Base-by-base conservation (phyloP, 2,329 filamentous ascomycete genomes). In the Xylariaceae sp. region DNA sequence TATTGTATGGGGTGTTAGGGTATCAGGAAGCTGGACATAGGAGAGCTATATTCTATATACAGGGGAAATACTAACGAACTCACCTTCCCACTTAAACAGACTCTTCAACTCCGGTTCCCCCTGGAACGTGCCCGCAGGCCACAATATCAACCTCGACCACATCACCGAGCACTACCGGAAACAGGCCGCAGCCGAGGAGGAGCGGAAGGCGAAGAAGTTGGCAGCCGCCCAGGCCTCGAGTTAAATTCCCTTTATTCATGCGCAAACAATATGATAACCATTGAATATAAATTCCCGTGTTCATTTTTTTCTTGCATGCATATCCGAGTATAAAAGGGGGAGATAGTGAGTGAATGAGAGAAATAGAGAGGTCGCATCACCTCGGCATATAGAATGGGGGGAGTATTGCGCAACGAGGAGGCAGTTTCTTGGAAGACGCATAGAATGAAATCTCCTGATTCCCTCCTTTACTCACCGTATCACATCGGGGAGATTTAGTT, bases 131-230 rank as follows among this genome's bases (percentile, higher is more conserved):
- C 80, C 79, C 30, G 82, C 83, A 34, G 83, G 83, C 47, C 79
- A 82, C 66, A 74, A 77, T 63, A 71, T 75, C 64, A 82, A 82
- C 71, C 71, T 86, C 51, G 81, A 83, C 70, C 74, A 82, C 66
- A 76, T 84, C 34, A 77, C 83, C 13, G 81, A 80, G 69, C 83
- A 85, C 73, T 85, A 82, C 75, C 75, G 75, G 67, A 75, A 81
- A 71, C 73, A 80, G 73, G 78, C 84, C 65, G 67, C 79, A 57
- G 77, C 78, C 59, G 80, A 82, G 60, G 82, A 84, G 72, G 82
- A 80, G 67, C 76, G 78, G 65, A 85, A 85, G 74, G 74, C 74
- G 44, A 75, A 76, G 70, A 81, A 76, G 72, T 63, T 83, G 66
- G 75, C 75, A 42, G 37, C 18, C 2, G 49, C 55, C 30, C 48